These are phyloP conservation scores for Oropetium thomaeum DNA, from an alignment of 176 grass and related monocot genomes.

Conservation along the genomic window DNA sequence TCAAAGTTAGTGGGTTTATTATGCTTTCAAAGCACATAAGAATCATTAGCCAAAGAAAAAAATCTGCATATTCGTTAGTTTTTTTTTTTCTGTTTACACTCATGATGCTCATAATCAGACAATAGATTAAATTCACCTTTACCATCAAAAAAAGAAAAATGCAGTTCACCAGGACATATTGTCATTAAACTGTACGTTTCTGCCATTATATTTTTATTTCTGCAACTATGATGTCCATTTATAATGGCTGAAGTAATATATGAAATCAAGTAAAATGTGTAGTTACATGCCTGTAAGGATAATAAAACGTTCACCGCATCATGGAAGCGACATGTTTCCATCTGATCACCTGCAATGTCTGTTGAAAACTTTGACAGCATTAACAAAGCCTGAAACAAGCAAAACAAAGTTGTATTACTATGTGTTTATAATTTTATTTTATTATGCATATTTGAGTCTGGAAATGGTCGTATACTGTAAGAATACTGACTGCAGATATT, in stretches of 20 bases:
- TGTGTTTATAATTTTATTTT: background rate
- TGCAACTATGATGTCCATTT: background rate
- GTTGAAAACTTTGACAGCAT: constrained; percentile 49
- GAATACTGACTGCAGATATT: constrained; percentile 12
- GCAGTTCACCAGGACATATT: background rate
- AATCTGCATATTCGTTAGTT: background rate
- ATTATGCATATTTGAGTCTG: constrained; percentile 16
- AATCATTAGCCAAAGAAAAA: background rate
- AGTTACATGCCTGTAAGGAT: constrained; percentile 53
- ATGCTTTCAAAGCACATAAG: background rate
- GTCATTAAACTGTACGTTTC: constrained; percentile 1
- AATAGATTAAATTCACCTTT: background rate
- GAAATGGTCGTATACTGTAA: constrained; percentile 18
- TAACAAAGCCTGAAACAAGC: constrained; percentile 53
- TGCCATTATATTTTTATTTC: background rate
- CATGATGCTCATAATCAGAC: background rate
- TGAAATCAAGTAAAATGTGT: background rate
- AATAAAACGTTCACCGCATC: constrained; percentile 51
- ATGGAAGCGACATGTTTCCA: constrained; percentile 34
- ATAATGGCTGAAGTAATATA: constrained; percentile 1
- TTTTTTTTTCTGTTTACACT: background rate
- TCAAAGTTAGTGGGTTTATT: background rate
- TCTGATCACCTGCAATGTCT: constrained; percentile 32
- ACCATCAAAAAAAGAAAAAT: too few relatives aligned
- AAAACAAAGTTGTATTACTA: background rate